A percentile compares a stretch with the other conserved stretches of the same genome.
phyloP scores from a whole-genome alignment of 2,329 filamentous ascomycete species.

The Decorospora gaudefroyi region DNA sequence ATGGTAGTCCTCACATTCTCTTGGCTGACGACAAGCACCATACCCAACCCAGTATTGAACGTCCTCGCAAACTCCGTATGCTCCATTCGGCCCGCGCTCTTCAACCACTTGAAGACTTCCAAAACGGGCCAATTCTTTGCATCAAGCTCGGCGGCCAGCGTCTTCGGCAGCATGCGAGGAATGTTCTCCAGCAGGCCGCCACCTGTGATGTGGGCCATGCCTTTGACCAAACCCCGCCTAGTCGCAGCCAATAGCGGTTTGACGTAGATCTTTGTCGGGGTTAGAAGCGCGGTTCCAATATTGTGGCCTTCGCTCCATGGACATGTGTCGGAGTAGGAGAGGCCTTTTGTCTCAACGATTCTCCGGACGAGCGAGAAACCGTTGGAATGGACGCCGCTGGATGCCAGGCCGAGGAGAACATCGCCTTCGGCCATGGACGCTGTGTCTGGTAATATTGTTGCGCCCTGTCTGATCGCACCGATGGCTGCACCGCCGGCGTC shows the following conservation, averaged over 20 bases:
- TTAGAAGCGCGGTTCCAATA: conserved; percentile 78
- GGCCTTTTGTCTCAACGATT: conserved; percentile 73
- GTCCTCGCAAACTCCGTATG: conserved; percentile 83
- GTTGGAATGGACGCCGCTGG: conserved; percentile 90
- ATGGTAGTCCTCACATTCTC: conserved; percentile 65
- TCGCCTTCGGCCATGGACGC: conserved; percentile 80
- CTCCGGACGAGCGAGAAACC: conserved; percentile 96
- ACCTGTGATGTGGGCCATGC: conserved; percentile 95
- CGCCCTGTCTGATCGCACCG: conserved; percentile 72
- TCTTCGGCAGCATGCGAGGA: conserved; percentile 82
- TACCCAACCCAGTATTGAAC: conserved; percentile 94
- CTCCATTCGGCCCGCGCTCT: conserved; percentile 70
- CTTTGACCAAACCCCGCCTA: conserved; percentile 72
- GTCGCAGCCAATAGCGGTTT: conserved; percentile 71
- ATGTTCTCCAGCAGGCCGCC: conserved; percentile 93
- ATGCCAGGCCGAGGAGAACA: conserved; percentile 81
- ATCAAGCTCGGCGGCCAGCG: conserved; percentile 80
- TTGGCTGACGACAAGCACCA: conserved; percentile 81
- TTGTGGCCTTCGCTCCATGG: conserved; percentile 72
- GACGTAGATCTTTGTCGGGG: conserved; percentile 93
- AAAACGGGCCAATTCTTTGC: conserved; percentile 75
- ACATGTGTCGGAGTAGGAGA: conserved; percentile 71
- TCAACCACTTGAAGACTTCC: conserved; percentile 85
- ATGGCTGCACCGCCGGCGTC: conserved; percentile 90
- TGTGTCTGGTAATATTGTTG: conserved; percentile 73